A percentile compares a stretch with the other conserved stretches of the same genome.
Evolutionary conservation across 1,139 yeast species (phyloP).

Genomic region (Meyerozyma guilliermondii): DNA sequence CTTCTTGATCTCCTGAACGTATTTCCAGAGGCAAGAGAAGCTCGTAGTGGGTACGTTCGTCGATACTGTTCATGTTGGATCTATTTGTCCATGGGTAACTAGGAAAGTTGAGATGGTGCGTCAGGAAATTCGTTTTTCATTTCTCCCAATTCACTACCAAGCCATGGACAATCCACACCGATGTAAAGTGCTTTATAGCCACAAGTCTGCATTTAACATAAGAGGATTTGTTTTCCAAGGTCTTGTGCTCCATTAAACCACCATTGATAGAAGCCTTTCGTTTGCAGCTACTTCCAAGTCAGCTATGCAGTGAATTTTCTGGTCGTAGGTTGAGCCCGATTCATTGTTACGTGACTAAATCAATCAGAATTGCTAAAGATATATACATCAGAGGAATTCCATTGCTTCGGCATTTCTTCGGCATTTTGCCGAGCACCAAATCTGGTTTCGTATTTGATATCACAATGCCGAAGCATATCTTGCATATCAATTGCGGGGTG

Average conservation of each 20-base stretch:
- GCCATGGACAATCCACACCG: slow-evolving; percentile 15
- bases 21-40: slow-evolving; percentile 8
- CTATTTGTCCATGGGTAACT: slow-evolving; percentile 1
- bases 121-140: slow-evolving; percentile 8
- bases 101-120: background rate
- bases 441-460: too few species aligned
- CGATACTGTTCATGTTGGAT: slow-evolving; percentile 1
- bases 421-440: background rate
- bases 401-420: too few species aligned
- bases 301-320: background rate
- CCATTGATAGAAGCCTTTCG: background rate
- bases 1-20: slow-evolving; percentile 6
- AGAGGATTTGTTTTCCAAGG: background rate
- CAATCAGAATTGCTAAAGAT: too few species aligned
- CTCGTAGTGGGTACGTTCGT: slow-evolving; percentile 12
- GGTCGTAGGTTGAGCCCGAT: background rate
- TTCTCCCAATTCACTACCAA: slow-evolving; percentile 14
- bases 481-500: too few species aligned
- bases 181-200: slow-evolving; percentile 14
- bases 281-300: slow-evolving; percentile 1
- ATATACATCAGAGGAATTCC: too few species aligned
- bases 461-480: too few species aligned
- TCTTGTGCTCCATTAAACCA: background rate
- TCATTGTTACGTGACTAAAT: too few species aligned
- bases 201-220: slow-evolving; percentile 2